Evolutionary conservation across 257 asterid genomes (phyloP).

Genomic region (Jacaranda copaia): DNA sequence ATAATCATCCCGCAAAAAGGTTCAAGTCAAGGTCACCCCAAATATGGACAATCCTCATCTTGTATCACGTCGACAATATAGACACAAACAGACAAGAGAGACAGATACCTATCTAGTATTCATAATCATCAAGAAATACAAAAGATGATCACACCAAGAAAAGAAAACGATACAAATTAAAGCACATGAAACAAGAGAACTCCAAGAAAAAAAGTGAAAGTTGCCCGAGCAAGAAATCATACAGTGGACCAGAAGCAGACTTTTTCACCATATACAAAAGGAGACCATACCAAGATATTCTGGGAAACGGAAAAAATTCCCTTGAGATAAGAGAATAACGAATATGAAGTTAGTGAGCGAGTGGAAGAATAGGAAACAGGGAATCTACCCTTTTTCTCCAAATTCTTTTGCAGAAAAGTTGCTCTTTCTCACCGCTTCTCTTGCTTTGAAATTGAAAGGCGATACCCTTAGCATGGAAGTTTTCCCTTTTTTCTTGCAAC

Average conservation of each 20-base stretch:
- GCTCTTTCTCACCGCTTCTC: not conserved
- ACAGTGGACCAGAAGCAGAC: not conserved
- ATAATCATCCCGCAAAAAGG: slow-evolving; percentile 32
- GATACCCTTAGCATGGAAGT: not conserved
- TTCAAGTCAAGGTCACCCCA: slow-evolving; percentile 26
- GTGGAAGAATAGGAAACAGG: not conserved
- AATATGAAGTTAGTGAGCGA: not conserved
- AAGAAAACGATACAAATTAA: no score
- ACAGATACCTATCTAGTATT: no score
- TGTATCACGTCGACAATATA: no score
- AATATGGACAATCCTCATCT: slow-evolving; percentile 5
- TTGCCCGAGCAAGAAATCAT: not conserved
- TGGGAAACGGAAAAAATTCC: no score
- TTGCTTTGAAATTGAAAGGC: not conserved
- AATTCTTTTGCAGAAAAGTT: not conserved
- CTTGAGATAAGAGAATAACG: not conserved
- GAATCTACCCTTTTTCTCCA: not conserved
- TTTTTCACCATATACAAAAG: not conserved
- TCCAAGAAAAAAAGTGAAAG: not conserved
- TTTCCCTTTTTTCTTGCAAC: not conserved
- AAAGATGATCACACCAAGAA: no score
- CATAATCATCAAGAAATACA: no score
- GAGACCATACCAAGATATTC: no score
- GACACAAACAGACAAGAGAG: no score
- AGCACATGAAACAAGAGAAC: not conserved